Evolutionary conservation across 352 stramenopile species (phyloP), one percentile per base, ranked within the genome.

Genomic region (Thraustochytrium striatum): DNA sequence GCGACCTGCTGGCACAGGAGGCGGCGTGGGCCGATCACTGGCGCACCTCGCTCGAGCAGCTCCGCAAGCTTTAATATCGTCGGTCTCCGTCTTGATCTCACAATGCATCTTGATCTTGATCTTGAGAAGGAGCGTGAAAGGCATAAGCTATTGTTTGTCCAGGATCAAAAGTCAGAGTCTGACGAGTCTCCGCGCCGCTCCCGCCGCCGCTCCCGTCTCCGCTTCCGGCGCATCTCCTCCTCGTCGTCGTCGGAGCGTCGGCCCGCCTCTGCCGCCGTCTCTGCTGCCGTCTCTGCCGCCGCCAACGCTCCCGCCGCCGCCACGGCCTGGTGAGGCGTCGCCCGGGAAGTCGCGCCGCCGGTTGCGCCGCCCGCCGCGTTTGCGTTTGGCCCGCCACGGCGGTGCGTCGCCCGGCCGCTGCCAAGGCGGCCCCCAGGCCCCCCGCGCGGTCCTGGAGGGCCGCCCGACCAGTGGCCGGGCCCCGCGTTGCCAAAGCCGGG

Each of bases 171-270:
- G 19, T 55, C 13, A 50, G 39, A 65, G 32, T 75, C 65, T 43
- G 65, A 75, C 35, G 65, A 75, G 47, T 61, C 65, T 16, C 32
- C 25, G 43, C 65, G 65, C 5, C 44, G 35, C 8, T 30, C 32
- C 30, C 35, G 61, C 1, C 65, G 0, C 41, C 50, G 21, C 8
- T 38, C 30, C 36, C 65, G 43, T 2, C 32, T 30, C 5, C 65
- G 25, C 16, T 38, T 30, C 7, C 65, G 35, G 8, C 19, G 43
- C 9, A 58, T n/a, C 65, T 58, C 50, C 25, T 72, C 65, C 41
- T 75, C 65, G 9, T 58, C 65, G 16, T 72, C 52, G 9, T 61
- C 50, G 61, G 52, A 62, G 0, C 16, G 8, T 16, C 65, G 32
- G 11, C 41, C 16, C 30, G 41, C 19, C 44, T 75, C 50, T 3